Evolutionary conservation across 2,329 filamentous ascomycete species (phyloP).

Genomic region (Talaromyces sp.): DNA sequence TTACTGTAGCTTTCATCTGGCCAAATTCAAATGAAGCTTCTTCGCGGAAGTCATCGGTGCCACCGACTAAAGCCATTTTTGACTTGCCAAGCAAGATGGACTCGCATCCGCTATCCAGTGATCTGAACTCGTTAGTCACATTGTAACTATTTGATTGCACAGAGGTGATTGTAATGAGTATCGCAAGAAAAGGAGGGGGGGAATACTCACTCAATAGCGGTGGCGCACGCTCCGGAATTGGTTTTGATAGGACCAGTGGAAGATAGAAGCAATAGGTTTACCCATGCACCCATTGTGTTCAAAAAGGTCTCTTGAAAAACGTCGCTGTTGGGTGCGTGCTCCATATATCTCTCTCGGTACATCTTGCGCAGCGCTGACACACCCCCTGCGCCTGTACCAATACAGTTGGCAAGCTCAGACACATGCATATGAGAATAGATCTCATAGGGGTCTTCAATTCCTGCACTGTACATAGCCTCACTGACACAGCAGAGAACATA

Average conservation of each 20-base stretch:
- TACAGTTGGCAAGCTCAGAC: constrained; percentile 95
- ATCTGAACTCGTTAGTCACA: not conserved
- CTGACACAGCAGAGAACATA: constrained; percentile 91
- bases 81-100: constrained; percentile 98
- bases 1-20: constrained; percentile 99
- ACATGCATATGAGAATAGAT: constrained; percentile 99
- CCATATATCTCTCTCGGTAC: constrained; percentile 96
- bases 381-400: constrained; percentile 97
- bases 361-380: constrained; percentile 86
- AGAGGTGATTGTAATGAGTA: not conserved
- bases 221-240: constrained; percentile 94
- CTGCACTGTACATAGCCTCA: constrained; percentile 82
- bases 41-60: constrained; percentile 98
- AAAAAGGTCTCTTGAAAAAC: constrained; percentile 99
- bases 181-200: not conserved
- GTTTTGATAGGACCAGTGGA: constrained; percentile 98
- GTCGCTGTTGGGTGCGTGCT: constrained; percentile 96
- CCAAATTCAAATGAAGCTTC: constrained; percentile 99
- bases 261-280: constrained; percentile 97
- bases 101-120: constrained; percentile 83
- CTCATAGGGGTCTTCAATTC: constrained; percentile 98
- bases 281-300: constrained; percentile 99
- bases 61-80: constrained; percentile 79
- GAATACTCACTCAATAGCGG: constrained; percentile 72
- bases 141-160: not conserved